These are phyloP conservation scores for Paracoccidioides lutzii DNA, from an alignment of 2,329 filamentous ascomycete genomes.

Conservation along the genomic window DNA sequence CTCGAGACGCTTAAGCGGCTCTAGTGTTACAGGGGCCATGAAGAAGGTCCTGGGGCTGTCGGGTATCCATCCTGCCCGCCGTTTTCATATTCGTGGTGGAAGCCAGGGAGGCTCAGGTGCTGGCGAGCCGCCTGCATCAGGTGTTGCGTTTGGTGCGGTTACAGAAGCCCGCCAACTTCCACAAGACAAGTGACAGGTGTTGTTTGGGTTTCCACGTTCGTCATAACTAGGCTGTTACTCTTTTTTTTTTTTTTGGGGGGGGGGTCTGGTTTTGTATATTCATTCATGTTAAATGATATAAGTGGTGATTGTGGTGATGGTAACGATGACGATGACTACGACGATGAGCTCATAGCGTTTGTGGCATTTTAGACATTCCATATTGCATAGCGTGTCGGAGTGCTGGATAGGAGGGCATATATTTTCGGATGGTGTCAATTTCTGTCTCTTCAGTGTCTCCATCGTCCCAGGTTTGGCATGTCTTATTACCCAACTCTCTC, in stretches of 20 bases:
- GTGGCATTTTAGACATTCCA: not conserved
- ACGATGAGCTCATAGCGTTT: not conserved
- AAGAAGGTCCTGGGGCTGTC: constrained; percentile 30
- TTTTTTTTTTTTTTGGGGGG: not conserved
- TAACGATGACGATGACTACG: not conserved
- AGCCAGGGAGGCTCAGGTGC: constrained; percentile 11
- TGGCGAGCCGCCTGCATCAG: not conserved
- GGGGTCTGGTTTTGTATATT: not conserved
- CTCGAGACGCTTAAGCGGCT: constrained; percentile 15
- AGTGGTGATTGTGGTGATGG: not conserved
- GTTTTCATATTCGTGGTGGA: constrained; percentile 27
- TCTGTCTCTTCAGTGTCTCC: not conserved
- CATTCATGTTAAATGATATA: not conserved
- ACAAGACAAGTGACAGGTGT: not conserved
- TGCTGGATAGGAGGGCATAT: not conserved
- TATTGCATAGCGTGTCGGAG: not conserved
- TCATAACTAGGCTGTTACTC: not conserved
- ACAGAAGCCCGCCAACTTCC: not conserved
- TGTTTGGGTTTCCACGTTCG: not conserved
- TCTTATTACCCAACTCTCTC: not conserved
- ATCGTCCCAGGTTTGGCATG: not conserved
- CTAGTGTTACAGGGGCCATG: constrained; percentile 28
- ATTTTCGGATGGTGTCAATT: not conserved
- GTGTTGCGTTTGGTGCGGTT: not conserved
- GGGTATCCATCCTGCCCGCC: constrained; percentile 19